Percentiles rank a stretch among this genome's conserved stretches.
phyloP scores from a whole-genome alignment of 73 alveolate genomes.

The Urostyla sp. region DNA sequence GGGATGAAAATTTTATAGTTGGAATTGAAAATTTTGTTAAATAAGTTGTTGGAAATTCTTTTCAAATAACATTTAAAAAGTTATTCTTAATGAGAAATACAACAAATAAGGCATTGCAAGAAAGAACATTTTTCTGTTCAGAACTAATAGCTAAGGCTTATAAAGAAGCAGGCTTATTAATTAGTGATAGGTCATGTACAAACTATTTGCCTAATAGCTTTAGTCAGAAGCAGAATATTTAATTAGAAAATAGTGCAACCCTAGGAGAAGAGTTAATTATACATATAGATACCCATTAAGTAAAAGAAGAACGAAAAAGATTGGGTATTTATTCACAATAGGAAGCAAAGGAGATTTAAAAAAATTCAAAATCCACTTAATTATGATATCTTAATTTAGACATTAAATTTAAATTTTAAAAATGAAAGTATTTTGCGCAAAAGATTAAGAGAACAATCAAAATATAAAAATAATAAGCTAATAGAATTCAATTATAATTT shows the following conservation, averaged over 20 bases:
- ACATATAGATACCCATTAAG: constrained; percentile 29
- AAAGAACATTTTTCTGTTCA: background rate
- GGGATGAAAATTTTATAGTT: background rate
- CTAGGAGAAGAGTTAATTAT: constrained; percentile 26
- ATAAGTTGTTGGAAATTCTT: constrained; percentile 20
- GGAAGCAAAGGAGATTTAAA: too few species aligned
- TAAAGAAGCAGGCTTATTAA: constrained; percentile 7
- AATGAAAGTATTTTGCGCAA: too few species aligned
- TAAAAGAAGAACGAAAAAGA: too few species aligned
- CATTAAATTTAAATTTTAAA: too few species aligned
- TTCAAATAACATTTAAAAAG: constrained; percentile 8
- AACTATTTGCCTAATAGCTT: constrained; percentile 37
- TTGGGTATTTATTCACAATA: too few species aligned
- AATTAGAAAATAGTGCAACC: background rate
- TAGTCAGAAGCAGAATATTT: constrained; percentile 17
- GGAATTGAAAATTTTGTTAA: background rate
- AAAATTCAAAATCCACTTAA: too few species aligned
- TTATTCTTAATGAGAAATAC: constrained; percentile 17
- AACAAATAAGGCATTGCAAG: background rate
- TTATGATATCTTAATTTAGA: too few species aligned
- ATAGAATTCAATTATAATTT: too few species aligned
- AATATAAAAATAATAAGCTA: too few species aligned
- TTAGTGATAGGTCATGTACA: constrained; percentile 12
- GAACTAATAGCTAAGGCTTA: background rate
- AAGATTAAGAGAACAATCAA: too few species aligned